These are phyloP conservation scores for Ceratocystis cubensis DNA, from an alignment of 2,329 filamentous ascomycete species.

Conservation along the genomic window DNA sequence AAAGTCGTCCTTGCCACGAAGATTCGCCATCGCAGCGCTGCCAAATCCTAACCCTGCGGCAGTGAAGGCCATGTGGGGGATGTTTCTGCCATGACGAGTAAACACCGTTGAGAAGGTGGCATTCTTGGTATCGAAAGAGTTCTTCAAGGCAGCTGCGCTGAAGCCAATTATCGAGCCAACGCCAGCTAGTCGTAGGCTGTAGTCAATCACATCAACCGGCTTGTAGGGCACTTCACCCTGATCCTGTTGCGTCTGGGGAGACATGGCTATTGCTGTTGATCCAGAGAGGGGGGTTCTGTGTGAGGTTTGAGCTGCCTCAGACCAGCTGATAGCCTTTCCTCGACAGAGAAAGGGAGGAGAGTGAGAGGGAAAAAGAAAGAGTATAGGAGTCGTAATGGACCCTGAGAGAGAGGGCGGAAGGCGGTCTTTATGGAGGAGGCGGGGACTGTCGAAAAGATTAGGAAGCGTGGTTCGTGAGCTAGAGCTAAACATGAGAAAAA, in stretches of 20 bases:
- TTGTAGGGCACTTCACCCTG: conserved; percentile 39
- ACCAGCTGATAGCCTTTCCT: conserved; percentile 19
- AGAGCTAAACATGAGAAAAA: conserved; percentile 9
- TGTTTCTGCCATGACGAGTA: conserved; percentile 62
- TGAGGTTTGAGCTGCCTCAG: conserved; percentile 16
- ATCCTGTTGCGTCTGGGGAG: conserved; percentile 10
- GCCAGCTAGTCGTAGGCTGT: conserved; percentile 50
- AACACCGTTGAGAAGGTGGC: conserved; percentile 70
- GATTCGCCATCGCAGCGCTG: conserved; percentile 63
- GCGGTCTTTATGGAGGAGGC: conserved; percentile 11
- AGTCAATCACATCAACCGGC: conserved; percentile 60
- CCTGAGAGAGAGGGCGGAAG: conserved; percentile 1
- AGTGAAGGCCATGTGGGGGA: conserved; percentile 35
- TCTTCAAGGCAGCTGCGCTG: conserved; percentile 67
- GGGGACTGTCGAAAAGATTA: conserved; percentile 5
- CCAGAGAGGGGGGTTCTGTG: neutral
- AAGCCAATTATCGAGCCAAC: conserved; percentile 56
- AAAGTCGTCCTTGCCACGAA: conserved; percentile 71
- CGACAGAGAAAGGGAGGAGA: conserved; percentile 10
- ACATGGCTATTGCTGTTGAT: conserved; percentile 14
- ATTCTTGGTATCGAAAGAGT: conserved; percentile 73
- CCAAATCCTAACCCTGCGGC: conserved; percentile 69
- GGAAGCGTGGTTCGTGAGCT: conserved; percentile 13
- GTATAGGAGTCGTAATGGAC: too few relatives aligned
- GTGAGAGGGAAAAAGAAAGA: neutral